Evolutionary conservation across 2,329 filamentous ascomycete genomes (phyloP).

Genomic region (Ciborinia camelliae): DNA sequence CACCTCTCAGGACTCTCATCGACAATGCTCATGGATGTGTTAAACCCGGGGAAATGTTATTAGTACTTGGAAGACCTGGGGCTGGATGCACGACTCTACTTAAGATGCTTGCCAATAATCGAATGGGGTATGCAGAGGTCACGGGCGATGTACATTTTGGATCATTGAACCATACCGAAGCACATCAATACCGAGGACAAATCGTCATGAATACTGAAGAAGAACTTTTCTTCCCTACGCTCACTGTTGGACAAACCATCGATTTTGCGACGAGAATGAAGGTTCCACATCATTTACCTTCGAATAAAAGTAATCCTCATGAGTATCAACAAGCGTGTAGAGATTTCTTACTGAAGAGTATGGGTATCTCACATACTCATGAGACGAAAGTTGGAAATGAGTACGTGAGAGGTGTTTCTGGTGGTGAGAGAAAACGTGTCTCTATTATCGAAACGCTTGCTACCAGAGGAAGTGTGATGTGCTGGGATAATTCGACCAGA

Average conservation of each 20-base stretch:
- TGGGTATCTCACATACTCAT: slow-evolving; percentile 53
- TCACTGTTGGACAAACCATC: slow-evolving; percentile 51
- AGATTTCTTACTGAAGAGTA: slow-evolving; percentile 34
- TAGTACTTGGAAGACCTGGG: slow-evolving; percentile 66
- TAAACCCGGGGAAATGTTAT: slow-evolving; percentile 68
- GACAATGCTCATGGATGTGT: slow-evolving; percentile 65
- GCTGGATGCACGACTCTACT: slow-evolving; percentile 69
- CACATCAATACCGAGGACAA: slow-evolving; percentile 50
- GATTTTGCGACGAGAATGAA: slow-evolving; percentile 57
- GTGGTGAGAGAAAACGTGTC: slow-evolving; percentile 60
- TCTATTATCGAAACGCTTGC: slow-evolving; percentile 51
- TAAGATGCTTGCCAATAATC: slow-evolving; percentile 64
- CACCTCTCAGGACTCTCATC: slow-evolving; percentile 61
- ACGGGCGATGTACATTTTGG: slow-evolving; percentile 58
- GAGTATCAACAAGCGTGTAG: slow-evolving; percentile 43
- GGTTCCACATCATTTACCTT: slow-evolving; percentile 42
- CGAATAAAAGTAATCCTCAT: slow-evolving; percentile 45
- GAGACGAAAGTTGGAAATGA: slow-evolving; percentile 56
- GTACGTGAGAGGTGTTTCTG: slow-evolving; percentile 59
- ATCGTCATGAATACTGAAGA: slow-evolving; percentile 56
- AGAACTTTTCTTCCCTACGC: slow-evolving; percentile 49
- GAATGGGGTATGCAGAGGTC: slow-evolving; percentile 56
- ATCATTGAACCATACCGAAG: slow-evolving; percentile 42
- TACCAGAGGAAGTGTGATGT: slow-evolving; percentile 47
- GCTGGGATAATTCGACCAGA: slow-evolving; percentile 66